Base-by-base conservation (phyloP, 257 asterid species). In the Nicotiana paniculata region DNA sequence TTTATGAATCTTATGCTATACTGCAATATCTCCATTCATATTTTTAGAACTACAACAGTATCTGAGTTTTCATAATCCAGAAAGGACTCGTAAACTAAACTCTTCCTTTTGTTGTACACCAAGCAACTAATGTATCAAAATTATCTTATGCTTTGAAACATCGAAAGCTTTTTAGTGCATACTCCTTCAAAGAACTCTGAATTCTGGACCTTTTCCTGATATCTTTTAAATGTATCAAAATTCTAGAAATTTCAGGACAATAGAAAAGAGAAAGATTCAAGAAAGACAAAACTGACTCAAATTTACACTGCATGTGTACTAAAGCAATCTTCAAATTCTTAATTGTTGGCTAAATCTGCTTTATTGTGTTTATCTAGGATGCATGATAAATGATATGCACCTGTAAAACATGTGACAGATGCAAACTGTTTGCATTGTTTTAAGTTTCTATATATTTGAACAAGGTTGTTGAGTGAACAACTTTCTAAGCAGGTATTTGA, bases 401-500 rank as follows among this genome's bases (percentile, higher is more conserved):
- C 0, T 75, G 28, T 57, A 1, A 57, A 57, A 0, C 63, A 16
- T 17, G 63, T 57, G n/a, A 57, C 58, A 57, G 62, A 6, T 57
- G 62, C 24, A 57, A 57, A 57, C 62, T 57, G 62, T 57, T 16
- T 57, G 46, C 53, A 26, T 51, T 75, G 63, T 48, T 75, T 75
- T 75, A 24, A n/a, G 26, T 48, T 28, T 48, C 62, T 48, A 18
- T 48, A 18, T 7, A 72, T 46, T 46, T 70, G 0, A 24, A 3
- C 8, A 17, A 18, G 48, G 13, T 72, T 37, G 59, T 13, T 48
- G 28, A 26, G 39, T 75, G 59, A 26, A 51, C 26, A 13, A 51
- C 4, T 12, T 75, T 35, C 39, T 81, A 65, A 15, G 79, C 91
- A 95, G 99, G 99, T 95, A 63, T 95, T 95, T 91, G 99, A 95